These are phyloP conservation scores for Russula griseocarnosa DNA, from an alignment of 768 basidiomycete genomes.

Conservation along the genomic window DNA sequence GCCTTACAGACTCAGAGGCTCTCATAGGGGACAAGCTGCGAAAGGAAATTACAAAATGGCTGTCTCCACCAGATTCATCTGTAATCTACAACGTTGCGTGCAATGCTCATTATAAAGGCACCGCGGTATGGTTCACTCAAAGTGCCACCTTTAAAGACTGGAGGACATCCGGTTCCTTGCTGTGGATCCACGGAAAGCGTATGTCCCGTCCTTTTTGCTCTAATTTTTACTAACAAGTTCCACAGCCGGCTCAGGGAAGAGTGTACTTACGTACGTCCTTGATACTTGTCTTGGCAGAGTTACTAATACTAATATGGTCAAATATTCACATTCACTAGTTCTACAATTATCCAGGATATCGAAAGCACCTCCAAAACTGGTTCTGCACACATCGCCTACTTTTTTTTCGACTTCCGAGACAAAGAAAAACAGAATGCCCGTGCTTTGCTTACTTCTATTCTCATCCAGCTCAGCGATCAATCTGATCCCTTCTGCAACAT, in stretches of 20 bases:
- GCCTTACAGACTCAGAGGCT: not conserved
- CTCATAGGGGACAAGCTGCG: not conserved
- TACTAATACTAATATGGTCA: not conserved
- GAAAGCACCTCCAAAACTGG: not conserved
- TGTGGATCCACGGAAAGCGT: slow-evolving; percentile 5
- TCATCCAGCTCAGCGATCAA: not conserved
- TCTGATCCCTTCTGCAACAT: not conserved
- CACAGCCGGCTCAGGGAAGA: slow-evolving; percentile 4
- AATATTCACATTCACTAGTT: not conserved
- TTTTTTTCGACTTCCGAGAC: slow-evolving; percentile 7
- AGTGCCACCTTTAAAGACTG: not conserved
- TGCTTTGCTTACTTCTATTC: slow-evolving; percentile 19
- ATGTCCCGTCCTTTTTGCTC: not conserved
- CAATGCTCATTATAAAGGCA: not conserved
- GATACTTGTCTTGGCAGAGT: not conserved
- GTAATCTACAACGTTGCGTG: not conserved
- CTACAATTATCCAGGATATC: not conserved
- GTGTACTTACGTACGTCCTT: not conserved
- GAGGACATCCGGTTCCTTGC: not conserved
- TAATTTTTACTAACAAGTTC: not conserved
- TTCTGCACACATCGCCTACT: not conserved
- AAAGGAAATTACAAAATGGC: not conserved
- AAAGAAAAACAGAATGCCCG: slow-evolving; percentile 27
- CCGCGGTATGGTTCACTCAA: not conserved
- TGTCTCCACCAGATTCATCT: slow-evolving; percentile 1